phyloP scores from a whole-genome alignment of 768 basidiomycete genomes.

The Leucocoprinus birnbaumii region DNA sequence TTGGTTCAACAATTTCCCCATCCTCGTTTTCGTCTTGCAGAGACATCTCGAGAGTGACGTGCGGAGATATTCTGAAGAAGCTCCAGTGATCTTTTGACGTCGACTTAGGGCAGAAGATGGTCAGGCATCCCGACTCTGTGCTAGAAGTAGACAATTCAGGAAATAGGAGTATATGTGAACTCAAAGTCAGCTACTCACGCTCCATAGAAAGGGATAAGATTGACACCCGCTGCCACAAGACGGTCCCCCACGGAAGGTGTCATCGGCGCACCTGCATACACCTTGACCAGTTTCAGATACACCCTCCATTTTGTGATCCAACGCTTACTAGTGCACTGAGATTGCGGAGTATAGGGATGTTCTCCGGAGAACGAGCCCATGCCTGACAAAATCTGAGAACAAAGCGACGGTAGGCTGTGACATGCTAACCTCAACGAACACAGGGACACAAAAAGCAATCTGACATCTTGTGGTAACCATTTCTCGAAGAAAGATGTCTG shows the following conservation, averaged over 20 bases:
- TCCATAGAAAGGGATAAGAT: constrained; percentile 30
- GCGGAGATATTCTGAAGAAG: neutral
- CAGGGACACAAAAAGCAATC: constrained; percentile 14
- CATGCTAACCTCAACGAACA: constrained; percentile 20
- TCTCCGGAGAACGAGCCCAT: constrained; percentile 16
- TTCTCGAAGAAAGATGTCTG: constrained; percentile 15
- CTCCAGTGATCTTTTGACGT: neutral
- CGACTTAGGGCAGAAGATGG: neutral
- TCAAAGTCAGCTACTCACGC: constrained; percentile 21
- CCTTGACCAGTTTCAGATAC: constrained; percentile 4
- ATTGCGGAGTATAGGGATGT: constrained; percentile 15
- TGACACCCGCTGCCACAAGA: constrained; percentile 16
- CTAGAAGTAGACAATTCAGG: neutral
- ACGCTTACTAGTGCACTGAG: constrained; percentile 16
- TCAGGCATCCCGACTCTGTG: neutral
- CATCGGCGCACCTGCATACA: constrained; percentile 21
- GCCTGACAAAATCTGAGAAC: constrained; percentile 13
- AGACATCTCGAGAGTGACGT: neutral
- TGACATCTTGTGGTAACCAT: constrained; percentile 5
- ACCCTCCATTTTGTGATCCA: neutral
- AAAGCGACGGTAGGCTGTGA: neutral
- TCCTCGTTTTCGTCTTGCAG: neutral
- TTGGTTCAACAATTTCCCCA: neutral
- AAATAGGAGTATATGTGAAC: neutral
- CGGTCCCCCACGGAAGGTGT: constrained; percentile 21